phyloP scores from a whole-genome alignment of 179 eudicot genomes.

The Heliamphora pulchella region DNA sequence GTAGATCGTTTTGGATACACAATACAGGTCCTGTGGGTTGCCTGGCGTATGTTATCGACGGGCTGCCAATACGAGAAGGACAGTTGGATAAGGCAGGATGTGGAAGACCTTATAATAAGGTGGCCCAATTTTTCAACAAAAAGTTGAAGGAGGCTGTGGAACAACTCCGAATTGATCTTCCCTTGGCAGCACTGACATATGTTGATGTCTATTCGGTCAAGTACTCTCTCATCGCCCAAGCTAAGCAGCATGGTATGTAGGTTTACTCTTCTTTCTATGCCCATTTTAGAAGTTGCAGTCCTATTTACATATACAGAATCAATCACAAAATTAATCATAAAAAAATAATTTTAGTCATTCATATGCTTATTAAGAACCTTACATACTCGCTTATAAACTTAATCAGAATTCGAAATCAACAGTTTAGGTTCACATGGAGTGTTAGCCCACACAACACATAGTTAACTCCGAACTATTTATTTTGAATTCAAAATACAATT shows the following conservation, averaged over 20 bases:
- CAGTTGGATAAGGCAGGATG: constrained; percentile 61
- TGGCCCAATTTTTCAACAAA: constrained; percentile 54
- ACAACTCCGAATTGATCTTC: constrained; percentile 56
- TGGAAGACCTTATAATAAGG: constrained; percentile 49
- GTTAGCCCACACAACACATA: no score
- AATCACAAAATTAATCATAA: not conserved
- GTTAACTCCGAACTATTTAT: no score
- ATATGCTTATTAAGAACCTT: no score
- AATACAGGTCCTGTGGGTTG: constrained; percentile 92
- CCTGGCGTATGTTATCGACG: constrained; percentile 50
- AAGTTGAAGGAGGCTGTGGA: constrained; percentile 44
- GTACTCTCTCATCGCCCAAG: constrained; percentile 45
- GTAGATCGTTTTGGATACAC: constrained; percentile 87
- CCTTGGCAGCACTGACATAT: constrained; percentile 61
- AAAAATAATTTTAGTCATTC: not conserved
- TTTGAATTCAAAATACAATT: no score
- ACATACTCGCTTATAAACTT: no score
- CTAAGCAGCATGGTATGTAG: constrained; percentile 47
- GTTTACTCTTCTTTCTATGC: not conserved
- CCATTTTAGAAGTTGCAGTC: not conserved
- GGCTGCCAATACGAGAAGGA: constrained; percentile 30
- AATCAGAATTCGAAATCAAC: no score
- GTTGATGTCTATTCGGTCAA: constrained; percentile 72
- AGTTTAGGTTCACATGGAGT: no score
- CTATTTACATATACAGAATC: not conserved